phyloP scores from a whole-genome alignment of 202 grass and related monocot genomes.

The Thinopyrum obtusiflorum region DNA sequence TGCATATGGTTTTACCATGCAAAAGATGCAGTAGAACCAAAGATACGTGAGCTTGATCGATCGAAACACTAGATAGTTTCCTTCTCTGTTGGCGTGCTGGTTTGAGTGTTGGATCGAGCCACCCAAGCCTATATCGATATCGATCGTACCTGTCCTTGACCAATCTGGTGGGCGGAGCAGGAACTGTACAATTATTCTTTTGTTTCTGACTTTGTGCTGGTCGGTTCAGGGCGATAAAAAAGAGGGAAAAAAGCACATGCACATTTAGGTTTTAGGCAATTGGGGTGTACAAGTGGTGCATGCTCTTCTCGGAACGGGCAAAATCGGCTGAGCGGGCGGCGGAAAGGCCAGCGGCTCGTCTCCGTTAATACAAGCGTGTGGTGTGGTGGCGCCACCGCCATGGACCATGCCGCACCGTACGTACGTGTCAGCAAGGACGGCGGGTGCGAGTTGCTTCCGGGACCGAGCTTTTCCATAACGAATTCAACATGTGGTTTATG shows the following conservation, averaged over 20 bases:
- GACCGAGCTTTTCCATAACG: not conserved
- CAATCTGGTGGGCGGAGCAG: not conserved
- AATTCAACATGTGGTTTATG: not conserved
- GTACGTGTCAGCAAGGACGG: not conserved
- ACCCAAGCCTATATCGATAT: not conserved
- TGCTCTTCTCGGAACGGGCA: not conserved
- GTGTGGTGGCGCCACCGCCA: not conserved
- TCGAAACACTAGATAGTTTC: no score
- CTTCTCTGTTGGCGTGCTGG: no score
- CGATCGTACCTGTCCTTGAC: not conserved
- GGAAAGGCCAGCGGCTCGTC: not conserved
- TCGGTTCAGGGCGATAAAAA: not conserved
- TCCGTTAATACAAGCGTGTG: not conserved
- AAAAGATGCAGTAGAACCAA: no score
- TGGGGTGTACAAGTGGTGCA: not conserved
- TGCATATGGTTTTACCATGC: no score
- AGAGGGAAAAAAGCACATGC: not conserved
- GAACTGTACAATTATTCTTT: not conserved
- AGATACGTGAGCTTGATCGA: no score
- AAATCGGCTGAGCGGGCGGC: not conserved
- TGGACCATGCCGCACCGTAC: not conserved
- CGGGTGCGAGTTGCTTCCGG: not conserved
- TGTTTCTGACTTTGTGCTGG: not conserved
- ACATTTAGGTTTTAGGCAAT: not conserved
- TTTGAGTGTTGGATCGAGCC: not conserved